A percentile compares a stretch with the other conserved stretches of the same genome.
phyloP scores from a whole-genome alignment of 768 basidiomycete genomes.

The Hericium rajendrae region DNA sequence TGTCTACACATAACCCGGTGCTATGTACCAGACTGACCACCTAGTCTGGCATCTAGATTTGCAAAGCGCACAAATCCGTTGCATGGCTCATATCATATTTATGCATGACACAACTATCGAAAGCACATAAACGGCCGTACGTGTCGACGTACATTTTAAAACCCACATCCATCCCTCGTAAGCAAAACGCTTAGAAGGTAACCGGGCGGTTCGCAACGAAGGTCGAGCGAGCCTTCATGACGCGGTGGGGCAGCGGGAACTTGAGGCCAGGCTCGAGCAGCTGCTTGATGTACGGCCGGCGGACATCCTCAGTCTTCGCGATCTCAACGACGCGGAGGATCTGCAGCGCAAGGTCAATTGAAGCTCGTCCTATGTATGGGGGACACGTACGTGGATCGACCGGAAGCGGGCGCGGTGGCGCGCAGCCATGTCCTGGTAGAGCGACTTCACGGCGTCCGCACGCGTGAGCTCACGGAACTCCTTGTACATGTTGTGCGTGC shows the following conservation, averaged over 20 bases:
- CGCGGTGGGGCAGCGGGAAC: slow-evolving; percentile 95
- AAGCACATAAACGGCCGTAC: background rate
- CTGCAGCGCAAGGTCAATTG: slow-evolving; percentile 30
- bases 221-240: slow-evolving; percentile 66
- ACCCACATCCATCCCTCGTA: background rate
- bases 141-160: too few relatives aligned
- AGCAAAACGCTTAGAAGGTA: slow-evolving; percentile 43
- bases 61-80: background rate
- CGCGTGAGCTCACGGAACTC: slow-evolving; percentile 94
- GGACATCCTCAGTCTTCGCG: slow-evolving; percentile 82
- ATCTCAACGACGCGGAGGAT: slow-evolving; percentile 97
- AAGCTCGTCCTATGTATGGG: background rate
- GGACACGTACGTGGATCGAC: slow-evolving; percentile 77
- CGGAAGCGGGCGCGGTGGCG: slow-evolving; percentile 98
- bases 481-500: slow-evolving; percentile 99
- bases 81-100: background rate
- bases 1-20: too few relatives aligned
- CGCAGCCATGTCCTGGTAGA: slow-evolving; percentile 99
- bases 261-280: slow-evolving; percentile 82
- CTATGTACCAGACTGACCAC: too few relatives aligned
- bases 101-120: background rate
- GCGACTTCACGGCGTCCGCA: slow-evolving; percentile 88
- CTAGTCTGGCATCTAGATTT: too few relatives aligned
- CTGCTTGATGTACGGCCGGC: slow-evolving; percentile 98
- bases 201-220: slow-evolving; percentile 72